phyloP scores from a whole-genome alignment of 1,139 yeast genomes.

The Taiozyma onychis region DNA sequence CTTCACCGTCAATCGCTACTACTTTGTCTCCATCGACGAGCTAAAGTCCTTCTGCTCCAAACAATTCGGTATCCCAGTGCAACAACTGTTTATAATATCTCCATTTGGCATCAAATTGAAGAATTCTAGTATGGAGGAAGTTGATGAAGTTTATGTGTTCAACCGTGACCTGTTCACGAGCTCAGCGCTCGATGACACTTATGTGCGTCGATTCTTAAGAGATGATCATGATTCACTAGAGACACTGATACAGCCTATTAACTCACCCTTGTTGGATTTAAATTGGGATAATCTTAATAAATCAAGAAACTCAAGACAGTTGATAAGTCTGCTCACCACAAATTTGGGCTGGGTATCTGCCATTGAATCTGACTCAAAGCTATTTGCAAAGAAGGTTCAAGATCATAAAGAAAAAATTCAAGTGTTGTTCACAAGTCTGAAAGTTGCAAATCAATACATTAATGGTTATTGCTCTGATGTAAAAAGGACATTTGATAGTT shows the following conservation, averaged over 20 bases:
- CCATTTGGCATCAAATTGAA: slow-evolving; percentile 62
- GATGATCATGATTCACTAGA: slow-evolving; percentile 7
- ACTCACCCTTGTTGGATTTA: slow-evolving; percentile 35
- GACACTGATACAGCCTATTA: slow-evolving; percentile 36
- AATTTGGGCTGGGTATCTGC: slow-evolving; percentile 51
- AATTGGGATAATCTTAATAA: slow-evolving; percentile 14
- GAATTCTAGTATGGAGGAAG: slow-evolving; percentile 29
- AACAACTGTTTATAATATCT: slow-evolving; percentile 52
- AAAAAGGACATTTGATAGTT: slow-evolving; percentile 46
- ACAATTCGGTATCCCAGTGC: slow-evolving; percentile 35
- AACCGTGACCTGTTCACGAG: slow-evolving; percentile 48
- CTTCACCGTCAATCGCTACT: slow-evolving; percentile 28
- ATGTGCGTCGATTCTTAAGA: slow-evolving; percentile 9
- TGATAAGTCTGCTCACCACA: slow-evolving; percentile 34
- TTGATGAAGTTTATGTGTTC: slow-evolving; percentile 49
- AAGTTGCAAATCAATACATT: slow-evolving; percentile 54
- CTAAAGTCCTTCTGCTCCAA: slow-evolving; percentile 41
- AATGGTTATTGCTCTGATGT: slow-evolving; percentile 44
- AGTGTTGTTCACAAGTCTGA: slow-evolving; percentile 44
- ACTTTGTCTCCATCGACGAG: slow-evolving; percentile 35
- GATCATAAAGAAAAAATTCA: slow-evolving; percentile 26
- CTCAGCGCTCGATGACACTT: slow-evolving; percentile 5
- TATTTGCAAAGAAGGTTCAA: slow-evolving; percentile 27
- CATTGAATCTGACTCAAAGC: slow-evolving; percentile 37
- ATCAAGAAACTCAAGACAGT: slow-evolving; percentile 19